Evolutionary conservation across 352 stramenopile species (phyloP), one percentile per base, ranked within the genome.

Genomic region (Albugo laibachii): DNA sequence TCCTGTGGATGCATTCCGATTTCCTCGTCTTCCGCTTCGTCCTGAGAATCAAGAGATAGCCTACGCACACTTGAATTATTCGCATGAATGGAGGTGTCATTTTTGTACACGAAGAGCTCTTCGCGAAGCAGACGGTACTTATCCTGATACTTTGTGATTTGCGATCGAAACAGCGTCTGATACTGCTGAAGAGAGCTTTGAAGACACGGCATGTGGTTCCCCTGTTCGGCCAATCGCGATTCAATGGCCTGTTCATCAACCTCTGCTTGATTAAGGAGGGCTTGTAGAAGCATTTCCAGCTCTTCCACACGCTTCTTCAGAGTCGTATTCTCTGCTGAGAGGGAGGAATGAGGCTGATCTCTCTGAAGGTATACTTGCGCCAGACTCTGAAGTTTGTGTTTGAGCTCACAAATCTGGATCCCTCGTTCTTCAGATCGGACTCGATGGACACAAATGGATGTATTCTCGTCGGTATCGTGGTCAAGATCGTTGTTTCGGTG

Each of bases 91-190:
- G 24, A 10, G 24, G 24, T 8, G 3, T 8, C 24, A 31, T 82
- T 86, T 56, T 83, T 86, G 65, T 86, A 83, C 43, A 81, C 83
- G 43, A 83, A 65, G 45, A 86, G 69, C 49, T 86, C 74, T 49
- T 86, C 73, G 4, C 69, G 68, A 20, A 86, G 61, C 42, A 83
- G 55, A 2, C 73, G 66, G 24, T 69, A 80, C 35, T 86, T 83
- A 53, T 86, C 70, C 43, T 83, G 70, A 1, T 68, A 83, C 66
- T 83, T 79, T 48, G 81, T 69, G 42, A 83, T 80, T 57, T 86
- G 74, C 56, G 82, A 67, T 58, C 83, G 80, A 56, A 83, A 83
- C 13, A 86, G 61, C 2, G 65, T 66, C 47, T 86, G 74, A 48
- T 83, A 86, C 49, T 86, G 70, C 39, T 83, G 69, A 20, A 86